A percentile compares a stretch with the other conserved stretches of the same genome.
These are phyloP conservation scores for Fusarium subglutinans DNA, from an alignment of 2,329 filamentous ascomycete genomes.

Conservation along the genomic window DNA sequence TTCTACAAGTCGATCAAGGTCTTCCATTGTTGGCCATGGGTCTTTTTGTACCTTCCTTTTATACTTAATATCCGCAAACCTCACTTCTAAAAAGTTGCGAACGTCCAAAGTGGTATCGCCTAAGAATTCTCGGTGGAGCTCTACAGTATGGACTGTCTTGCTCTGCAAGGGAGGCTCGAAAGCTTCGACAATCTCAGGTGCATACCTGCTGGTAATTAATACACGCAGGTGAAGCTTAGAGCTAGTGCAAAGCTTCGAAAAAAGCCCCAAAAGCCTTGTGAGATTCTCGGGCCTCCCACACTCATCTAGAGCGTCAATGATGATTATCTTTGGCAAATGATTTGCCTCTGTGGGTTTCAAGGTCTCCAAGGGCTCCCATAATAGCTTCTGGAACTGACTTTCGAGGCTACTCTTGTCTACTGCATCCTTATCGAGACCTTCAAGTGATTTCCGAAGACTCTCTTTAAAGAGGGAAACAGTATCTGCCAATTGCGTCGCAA, in stretches of 20 bases:
- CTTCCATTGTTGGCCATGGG: rapidly evolving
- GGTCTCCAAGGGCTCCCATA: background rate
- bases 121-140: background rate
- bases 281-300: rapidly evolving
- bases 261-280: rapidly evolving
- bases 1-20: background rate
- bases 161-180: background rate
- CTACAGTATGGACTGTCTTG: rapidly evolving
- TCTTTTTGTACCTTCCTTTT: background rate
- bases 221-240: rapidly evolving
- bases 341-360: rapidly evolving
- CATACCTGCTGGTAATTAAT: background rate
- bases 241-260: background rate
- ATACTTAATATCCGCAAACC: background rate
- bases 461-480: background rate
- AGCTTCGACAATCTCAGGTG: background rate
- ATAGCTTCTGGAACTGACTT: background rate
- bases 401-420: background rate
- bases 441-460: background rate
- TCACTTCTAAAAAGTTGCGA: rapidly evolving
- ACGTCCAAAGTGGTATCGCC: rapidly evolving
- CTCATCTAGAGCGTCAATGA: background rate
- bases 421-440: background rate
- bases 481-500: background rate
- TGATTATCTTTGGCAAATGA: rapidly evolving